Evolutionary conservation across 306 rosid species (phyloP).

Genomic region (Amphicarpaea edgeworthii): DNA sequence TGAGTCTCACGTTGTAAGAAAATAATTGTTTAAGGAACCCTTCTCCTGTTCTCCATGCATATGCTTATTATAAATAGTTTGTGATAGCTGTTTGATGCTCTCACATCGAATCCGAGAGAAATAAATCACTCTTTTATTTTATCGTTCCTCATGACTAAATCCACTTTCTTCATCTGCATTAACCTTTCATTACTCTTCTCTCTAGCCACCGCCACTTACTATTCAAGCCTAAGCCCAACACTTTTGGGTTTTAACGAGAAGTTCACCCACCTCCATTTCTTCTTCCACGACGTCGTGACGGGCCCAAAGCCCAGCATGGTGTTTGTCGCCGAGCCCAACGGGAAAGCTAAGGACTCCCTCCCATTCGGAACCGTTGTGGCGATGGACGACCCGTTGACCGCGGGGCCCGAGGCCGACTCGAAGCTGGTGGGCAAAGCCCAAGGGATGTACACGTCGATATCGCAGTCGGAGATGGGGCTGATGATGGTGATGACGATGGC

Average conservation of each 20-base stretch:
- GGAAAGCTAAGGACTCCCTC: constrained; percentile 13
- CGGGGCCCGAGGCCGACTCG: constrained; percentile 50
- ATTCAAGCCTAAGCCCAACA: constrained; percentile 33
- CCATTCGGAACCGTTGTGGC: constrained; percentile 55
- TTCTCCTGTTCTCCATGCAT: too few species aligned
- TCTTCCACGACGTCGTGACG: constrained; percentile 61
- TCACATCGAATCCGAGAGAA: too few species aligned
- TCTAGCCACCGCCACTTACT: constrained; percentile 32
- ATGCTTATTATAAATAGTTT: too few species aligned
- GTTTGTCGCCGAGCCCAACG: constrained; percentile 52
- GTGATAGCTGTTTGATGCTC: too few species aligned
- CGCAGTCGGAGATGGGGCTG: constrained; percentile 37
- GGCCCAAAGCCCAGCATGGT: constrained; percentile 56
- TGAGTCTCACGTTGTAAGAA: too few species aligned
- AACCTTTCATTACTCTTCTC: constrained; percentile 17
- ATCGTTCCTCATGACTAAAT: too few species aligned
- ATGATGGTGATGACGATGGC: constrained; percentile 58
- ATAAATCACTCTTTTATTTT: too few species aligned
- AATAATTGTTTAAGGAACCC: too few species aligned
- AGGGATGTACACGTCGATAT: constrained; percentile 51
- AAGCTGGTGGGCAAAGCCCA: constrained; percentile 61
- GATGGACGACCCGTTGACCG: constrained; percentile 60
- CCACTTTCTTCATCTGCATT: neutral
- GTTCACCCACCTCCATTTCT: constrained; percentile 69
- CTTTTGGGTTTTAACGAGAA: constrained; percentile 46